Conservation (phyloP, 1,284 basidiomycete genomes). For the Ceratobasidium theobromae region DNA sequence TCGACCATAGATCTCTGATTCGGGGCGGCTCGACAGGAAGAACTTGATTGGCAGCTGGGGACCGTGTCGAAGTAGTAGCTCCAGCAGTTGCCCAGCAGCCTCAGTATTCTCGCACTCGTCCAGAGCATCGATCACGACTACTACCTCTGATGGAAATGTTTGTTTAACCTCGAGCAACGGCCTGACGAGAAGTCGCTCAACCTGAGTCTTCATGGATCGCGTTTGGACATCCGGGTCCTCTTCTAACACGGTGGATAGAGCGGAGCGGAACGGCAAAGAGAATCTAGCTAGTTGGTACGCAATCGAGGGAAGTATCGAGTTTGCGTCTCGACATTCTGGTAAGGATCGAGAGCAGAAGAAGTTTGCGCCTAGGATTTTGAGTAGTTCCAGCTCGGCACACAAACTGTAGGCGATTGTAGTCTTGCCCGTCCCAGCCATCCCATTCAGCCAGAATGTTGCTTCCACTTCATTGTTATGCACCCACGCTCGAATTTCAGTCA, state of each 20-base stretch:
- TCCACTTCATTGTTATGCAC: not conserved
- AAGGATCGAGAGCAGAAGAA: constrained; percentile 6
- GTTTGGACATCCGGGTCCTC: not conserved
- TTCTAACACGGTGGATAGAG: not conserved
- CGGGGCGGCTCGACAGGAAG: constrained; percentile 10
- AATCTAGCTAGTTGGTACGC: not conserved
- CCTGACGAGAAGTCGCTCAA: not conserved
- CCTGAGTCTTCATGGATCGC: not conserved
- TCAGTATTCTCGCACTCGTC: not conserved
- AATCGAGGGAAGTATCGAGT: not conserved
- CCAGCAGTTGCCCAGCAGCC: not conserved
- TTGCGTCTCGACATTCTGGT: not conserved
- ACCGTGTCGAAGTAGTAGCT: not conserved
- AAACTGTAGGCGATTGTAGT: constrained; percentile 1
- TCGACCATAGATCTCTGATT: not conserved
- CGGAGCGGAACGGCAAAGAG: not conserved
- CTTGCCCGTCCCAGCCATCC: too few relatives aligned
- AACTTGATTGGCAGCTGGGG: not conserved
- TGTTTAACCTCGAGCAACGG: not conserved
- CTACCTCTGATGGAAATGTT: not conserved
- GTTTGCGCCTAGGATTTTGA: not conserved
- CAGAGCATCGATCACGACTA: constrained; percentile 1
- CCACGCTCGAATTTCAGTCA: too few relatives aligned
- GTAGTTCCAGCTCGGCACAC: not conserved
- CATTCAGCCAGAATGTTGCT: not conserved